phyloP scores from a whole-genome alignment of 202 grass and related monocot species.

The Tripidium arundinaceum region DNA sequence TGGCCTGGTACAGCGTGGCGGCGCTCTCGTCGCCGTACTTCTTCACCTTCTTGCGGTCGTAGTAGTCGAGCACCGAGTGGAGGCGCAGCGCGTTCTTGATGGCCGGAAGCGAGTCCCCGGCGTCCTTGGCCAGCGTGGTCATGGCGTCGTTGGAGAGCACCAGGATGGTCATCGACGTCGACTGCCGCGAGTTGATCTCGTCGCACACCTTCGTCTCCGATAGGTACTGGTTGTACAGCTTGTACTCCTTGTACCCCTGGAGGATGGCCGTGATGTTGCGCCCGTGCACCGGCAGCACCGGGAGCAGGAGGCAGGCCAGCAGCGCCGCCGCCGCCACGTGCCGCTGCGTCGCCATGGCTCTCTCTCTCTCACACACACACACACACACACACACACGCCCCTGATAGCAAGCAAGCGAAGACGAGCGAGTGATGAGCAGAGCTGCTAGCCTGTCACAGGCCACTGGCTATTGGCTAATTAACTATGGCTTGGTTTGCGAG shows the following conservation, averaged over 20 bases:
- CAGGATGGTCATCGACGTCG: conserved; percentile 56
- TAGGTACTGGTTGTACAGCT: conserved; percentile 65
- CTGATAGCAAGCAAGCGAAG: background rate
- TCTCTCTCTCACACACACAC: background rate
- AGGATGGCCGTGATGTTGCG: conserved; percentile 82
- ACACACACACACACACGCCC: background rate
- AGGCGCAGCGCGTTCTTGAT: conserved; percentile 79
- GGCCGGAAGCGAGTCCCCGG: conserved; percentile 45
- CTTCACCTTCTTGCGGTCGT: conserved; percentile 63
- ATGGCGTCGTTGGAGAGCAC: conserved; percentile 57
- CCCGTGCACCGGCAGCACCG: conserved; percentile 4
- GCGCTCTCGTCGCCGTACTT: conserved; percentile 41
- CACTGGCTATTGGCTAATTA: background rate
- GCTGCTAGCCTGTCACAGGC: background rate
- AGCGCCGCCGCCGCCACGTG: background rate
- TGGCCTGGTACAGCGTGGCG: conserved; percentile 71
- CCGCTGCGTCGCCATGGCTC: conserved; percentile 25
- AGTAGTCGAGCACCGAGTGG: conserved; percentile 77
- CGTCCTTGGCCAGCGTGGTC: conserved; percentile 43
- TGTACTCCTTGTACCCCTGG: conserved; percentile 54
- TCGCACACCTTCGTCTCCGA: conserved; percentile 69
- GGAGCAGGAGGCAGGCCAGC: conserved; percentile 22
- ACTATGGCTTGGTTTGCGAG: conserved; percentile 16
- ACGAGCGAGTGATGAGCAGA: background rate
- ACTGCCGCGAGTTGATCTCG: conserved; percentile 72